A percentile compares a stretch with the other conserved stretches of the same genome.
phyloP scores from a whole-genome alignment of 306 rosid species.

The Leucaena leucocephala region DNA sequence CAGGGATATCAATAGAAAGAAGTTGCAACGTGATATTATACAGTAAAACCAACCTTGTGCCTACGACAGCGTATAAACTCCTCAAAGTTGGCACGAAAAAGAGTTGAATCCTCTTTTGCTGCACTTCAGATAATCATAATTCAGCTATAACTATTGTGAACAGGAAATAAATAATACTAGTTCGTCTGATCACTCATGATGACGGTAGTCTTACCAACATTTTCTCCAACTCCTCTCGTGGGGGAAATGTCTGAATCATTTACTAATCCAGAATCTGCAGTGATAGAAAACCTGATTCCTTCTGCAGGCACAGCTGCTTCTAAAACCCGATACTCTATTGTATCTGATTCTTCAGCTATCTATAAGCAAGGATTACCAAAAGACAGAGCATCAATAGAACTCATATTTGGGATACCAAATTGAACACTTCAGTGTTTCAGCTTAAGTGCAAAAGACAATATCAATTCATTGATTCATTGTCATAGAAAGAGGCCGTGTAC shows the following conservation, averaged over 20 bases:
- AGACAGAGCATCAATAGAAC: conserved; percentile 22
- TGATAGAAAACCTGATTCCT: conserved; percentile 41
- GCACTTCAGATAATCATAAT: conserved; percentile 48
- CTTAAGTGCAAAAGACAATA: conserved; percentile 30
- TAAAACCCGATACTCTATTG: conserved; percentile 64
- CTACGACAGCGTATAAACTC: conserved; percentile 74
- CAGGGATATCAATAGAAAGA: conserved; percentile 10
- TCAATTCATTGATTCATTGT: not conserved
- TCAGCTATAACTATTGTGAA: conserved; percentile 38
- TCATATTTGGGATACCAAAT: not conserved
- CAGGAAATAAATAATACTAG: conserved; percentile 23
- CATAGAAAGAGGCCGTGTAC: not conserved
- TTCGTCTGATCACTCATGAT: conserved; percentile 31
- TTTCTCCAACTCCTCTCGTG: conserved; percentile 44
- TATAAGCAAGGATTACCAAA: conserved; percentile 41
- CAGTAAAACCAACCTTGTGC: conserved; percentile 63
- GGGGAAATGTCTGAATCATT: conserved; percentile 47
- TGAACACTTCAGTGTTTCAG: conserved; percentile 27
- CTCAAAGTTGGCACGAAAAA: conserved; percentile 91
- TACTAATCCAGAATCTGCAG: conserved; percentile 39
- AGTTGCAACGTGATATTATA: conserved; percentile 25
- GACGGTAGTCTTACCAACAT: conserved; percentile 50
- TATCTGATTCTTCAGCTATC: conserved; percentile 54
- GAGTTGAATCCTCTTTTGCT: conserved; percentile 48
- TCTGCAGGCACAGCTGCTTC: conserved; percentile 62